Base-by-base conservation (phyloP, 2,329 filamentous ascomycete species). In the Cladosporium halotolerans region DNA sequence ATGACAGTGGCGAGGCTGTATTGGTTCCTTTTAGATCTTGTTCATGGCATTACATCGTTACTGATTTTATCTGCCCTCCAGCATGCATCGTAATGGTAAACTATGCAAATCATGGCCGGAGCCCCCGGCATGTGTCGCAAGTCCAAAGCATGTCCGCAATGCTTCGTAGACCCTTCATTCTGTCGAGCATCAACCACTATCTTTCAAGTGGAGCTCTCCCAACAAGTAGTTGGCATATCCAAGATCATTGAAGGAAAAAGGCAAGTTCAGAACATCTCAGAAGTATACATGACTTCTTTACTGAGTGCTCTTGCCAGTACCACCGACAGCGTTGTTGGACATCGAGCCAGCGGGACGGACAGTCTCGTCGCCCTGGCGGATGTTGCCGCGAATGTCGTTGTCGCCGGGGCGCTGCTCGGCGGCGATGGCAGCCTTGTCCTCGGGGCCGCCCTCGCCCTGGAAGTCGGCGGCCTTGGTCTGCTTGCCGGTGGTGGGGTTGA, bases 391-490 rank as follows among this genome's bases (percentile, higher is more conserved):
- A 10, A 75, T 68, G 52, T 70, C 66, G 60, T 75, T 66, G 43
- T 71, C 64, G 8, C 74, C 74, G 10, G 63, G 65, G 8, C 71
- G 64, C 19, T 67, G 67, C 57, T 69, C 64, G n/a, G 65, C 68
- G 52, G 67, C 70, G 10, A 66, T 60, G 28, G 62, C 55, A 33
- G 66, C 66, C 62, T 75, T 75, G 49, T 70, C 70, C 64, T 78
- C 75, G 2, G 74, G 75, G 11, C 74, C 75, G 1, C 76, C 76
- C 0, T 62, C 58, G 23, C 75, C 76, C 55, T 77, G 75, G 51
- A 76, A 78, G 56, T 77, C 75, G 34, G 68, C 56, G 1, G 74
- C 74, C 61, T 78, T 77, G 52, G 71, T 75, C 4, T 66, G 62
- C 48, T 69, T 72, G 53, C 40, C 41, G 36, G 47, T 34, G 43